Evolutionary conservation across 352 stramenopile genomes (phyloP), one percentile per base, ranked within the genome.

Genomic region (Pythium vanterpoolii): DNA sequence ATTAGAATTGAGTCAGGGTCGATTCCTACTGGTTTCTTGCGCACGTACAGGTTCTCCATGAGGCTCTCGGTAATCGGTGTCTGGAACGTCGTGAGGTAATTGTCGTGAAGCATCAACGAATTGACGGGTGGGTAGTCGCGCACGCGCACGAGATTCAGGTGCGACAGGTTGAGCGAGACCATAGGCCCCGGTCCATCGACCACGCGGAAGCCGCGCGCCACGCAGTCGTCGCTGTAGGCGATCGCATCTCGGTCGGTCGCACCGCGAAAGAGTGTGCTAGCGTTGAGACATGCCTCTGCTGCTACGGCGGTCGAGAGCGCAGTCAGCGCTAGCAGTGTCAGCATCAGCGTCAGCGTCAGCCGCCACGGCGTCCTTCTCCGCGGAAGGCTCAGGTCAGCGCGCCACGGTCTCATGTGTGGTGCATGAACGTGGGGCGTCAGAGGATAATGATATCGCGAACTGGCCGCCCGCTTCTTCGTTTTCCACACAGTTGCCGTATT

Each of bases 161-260:
- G 77, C 36, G 77, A 88, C n/a, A 87, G 52, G 66, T 90, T 90
- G 24, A 90, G 67, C 36, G 61, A 77, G n/a, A 66, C 58, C n/a
- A 72, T 66, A 14, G 71, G 54, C 8, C 39, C 59, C 28, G 61
- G 62, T 21, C 62, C 69, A 19, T 59, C 46, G 21, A 71, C 48
- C 55, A 87, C 77, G 38, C 70, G 58, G 60, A 86, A 86, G 8
- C 27, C 60, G 33, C 74, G 74, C 30, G 67, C 44, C 26, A 60
- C 64, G 71, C 80, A 90, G 38, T 24, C 53, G 6, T 54, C 50
- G 60, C 83, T 72, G 64, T 85, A 90, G 26, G 79, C 78, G 44
- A 87, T 68, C 4, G 78, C 80, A 4, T 75, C 72, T n/a, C 60
- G 10, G 2, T 34, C 61, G 28, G 71, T 62, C 2, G 53, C 55